These are phyloP conservation scores for Wickerhamomyces rabaulensis DNA, from an alignment of 805 yeast species.

Conservation along the genomic window DNA sequence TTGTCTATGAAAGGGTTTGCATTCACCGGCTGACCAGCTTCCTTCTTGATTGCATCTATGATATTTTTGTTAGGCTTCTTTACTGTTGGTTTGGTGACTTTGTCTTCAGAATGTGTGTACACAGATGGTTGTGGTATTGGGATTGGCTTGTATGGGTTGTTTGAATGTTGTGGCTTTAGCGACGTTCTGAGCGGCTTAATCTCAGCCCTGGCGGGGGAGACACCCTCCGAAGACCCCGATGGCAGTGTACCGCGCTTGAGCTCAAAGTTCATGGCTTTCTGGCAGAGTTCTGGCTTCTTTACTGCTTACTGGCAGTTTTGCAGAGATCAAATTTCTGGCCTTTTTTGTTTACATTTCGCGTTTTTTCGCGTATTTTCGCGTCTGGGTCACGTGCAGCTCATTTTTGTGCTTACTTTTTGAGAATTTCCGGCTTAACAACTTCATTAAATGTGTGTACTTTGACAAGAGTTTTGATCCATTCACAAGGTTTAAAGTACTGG, in stretches of 20 bases:
- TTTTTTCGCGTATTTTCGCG: background rate
- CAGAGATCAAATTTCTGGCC: background rate
- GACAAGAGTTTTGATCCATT: background rate
- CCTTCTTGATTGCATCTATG: constrained; percentile 4
- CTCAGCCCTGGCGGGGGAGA: background rate
- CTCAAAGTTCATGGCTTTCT: background rate
- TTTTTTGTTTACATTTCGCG: background rate
- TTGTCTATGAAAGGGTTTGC: constrained; percentile 19
- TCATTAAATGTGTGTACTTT: background rate
- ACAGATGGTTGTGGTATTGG: background rate
- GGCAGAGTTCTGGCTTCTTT: background rate
- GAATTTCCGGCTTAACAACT: background rate
- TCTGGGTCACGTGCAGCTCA: background rate
- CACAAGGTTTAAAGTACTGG: background rate
- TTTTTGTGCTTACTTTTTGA: background rate
- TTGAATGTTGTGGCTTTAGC: background rate
- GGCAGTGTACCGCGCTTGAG: background rate
- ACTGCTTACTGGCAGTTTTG: background rate
- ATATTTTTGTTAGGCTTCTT: background rate
- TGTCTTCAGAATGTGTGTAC: background rate
- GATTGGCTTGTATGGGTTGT: background rate
- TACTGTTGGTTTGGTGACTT: background rate
- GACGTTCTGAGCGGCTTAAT: background rate
- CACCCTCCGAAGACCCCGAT: background rate
- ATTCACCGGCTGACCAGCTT: constrained; percentile 2